Conservation (phyloP, 805 yeast genomes). For the Grigorovia yakushimaensis region DNA sequence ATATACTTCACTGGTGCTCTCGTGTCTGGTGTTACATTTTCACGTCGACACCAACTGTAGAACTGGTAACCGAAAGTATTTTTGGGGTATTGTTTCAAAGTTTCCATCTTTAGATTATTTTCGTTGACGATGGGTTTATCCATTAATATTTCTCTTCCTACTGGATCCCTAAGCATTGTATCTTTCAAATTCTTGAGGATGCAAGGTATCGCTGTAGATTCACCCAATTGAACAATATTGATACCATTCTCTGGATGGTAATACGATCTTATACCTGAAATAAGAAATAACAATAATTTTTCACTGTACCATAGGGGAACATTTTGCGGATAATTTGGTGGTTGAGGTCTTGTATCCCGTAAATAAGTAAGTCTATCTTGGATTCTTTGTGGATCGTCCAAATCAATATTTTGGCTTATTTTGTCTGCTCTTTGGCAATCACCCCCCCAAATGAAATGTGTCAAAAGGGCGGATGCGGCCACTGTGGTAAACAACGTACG, state of each 20-base stretch:
- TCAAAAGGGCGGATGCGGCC: constrained; percentile 9
- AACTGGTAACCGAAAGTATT: constrained; percentile 75
- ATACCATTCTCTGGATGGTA: constrained; percentile 68
- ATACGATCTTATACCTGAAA: constrained; percentile 71
- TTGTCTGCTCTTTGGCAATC: constrained; percentile 48
- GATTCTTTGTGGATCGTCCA: constrained; percentile 28
- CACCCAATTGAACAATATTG: constrained; percentile 78
- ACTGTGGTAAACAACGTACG: not conserved
- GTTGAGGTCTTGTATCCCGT: constrained; percentile 21
- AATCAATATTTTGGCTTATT: constrained; percentile 35
- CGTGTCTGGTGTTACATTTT: constrained; percentile 90
- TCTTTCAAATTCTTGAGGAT: constrained; percentile 53
- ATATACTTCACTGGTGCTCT: constrained; percentile 81
- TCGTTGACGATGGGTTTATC: constrained; percentile 82
- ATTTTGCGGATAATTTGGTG: constrained; percentile 58
- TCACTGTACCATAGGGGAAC: constrained; percentile 64
- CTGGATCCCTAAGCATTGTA: constrained; percentile 64
- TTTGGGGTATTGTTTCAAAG: constrained; percentile 49
- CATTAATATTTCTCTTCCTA: constrained; percentile 67
- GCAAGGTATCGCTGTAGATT: constrained; percentile 70
- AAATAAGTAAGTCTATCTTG: constrained; percentile 19
- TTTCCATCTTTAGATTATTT: constrained; percentile 51
- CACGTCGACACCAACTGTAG: constrained; percentile 69
- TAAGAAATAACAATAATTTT: constrained; percentile 49
- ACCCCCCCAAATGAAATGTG: constrained; percentile 27